Evolutionary conservation across 192 early-diverging fungal genomes (phyloP).

Genomic region (Rhizophlyctis rosea): DNA sequence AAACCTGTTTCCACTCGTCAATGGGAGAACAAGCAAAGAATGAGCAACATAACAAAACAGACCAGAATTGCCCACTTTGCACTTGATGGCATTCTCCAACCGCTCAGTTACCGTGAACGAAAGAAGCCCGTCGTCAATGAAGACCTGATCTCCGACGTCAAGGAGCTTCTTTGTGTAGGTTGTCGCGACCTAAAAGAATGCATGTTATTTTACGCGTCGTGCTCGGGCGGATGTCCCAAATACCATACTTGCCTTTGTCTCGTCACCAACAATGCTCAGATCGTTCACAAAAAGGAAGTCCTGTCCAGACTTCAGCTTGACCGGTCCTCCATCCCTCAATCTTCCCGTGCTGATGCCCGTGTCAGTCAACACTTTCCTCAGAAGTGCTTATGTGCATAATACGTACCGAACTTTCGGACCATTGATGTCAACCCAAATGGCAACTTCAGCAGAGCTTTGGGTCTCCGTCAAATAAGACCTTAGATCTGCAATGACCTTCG

Average conservation of each 20-base stretch:
- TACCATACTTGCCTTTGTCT: constrained; percentile 36
- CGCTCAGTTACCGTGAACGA: constrained; percentile 87
- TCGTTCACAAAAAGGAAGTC: constrained; percentile 62
- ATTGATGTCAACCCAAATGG: constrained; percentile 59
- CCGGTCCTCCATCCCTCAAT: constrained; percentile 38
- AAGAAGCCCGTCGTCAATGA: constrained; percentile 92
- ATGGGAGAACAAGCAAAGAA: neutral
- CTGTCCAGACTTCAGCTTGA: constrained; percentile 43
- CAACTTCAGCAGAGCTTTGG: constrained; percentile 42
- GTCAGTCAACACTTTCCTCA: neutral
- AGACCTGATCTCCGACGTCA: constrained; percentile 55
- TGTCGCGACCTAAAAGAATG: constrained; percentile 29
- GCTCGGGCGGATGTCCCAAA: too few relatives aligned
- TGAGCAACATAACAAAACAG: constrained; percentile 3
- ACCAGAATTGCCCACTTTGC: constrained; percentile 47
- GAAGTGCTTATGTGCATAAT: neutral
- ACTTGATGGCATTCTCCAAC: constrained; percentile 42
- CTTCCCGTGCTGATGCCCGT: constrained; percentile 50
- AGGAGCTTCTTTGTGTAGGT: constrained; percentile 58
- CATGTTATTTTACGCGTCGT: too few relatives aligned
- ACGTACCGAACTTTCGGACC: constrained; percentile 56
- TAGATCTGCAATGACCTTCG: constrained; percentile 45
- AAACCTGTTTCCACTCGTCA: constrained; percentile 21
- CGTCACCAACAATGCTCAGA: constrained; percentile 41
- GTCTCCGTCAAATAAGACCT: constrained; percentile 35